Conservation (phyloP, 257 asterid species). For the Nicotiana attenuata region DNA sequence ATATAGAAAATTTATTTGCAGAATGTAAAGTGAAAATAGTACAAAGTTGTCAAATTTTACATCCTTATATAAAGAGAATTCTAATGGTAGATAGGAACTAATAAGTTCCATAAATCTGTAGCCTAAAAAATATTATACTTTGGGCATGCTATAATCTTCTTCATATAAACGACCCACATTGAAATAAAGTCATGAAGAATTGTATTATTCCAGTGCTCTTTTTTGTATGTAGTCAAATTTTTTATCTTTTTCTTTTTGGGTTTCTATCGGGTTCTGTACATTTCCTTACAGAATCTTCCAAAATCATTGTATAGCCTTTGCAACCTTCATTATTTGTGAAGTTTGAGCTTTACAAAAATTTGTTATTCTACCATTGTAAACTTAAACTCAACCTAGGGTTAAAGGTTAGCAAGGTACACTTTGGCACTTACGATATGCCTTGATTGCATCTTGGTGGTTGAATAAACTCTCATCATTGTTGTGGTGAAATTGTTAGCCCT, state of each 20-base stretch:
- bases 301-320: neutral
- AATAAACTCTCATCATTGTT: neutral
- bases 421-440: neutral
- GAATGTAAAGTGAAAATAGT: too few relatives aligned
- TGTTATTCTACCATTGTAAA: neutral
- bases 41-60: too few relatives aligned
- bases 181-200: neutral
- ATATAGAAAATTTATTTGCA: too few relatives aligned
- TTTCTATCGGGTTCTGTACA: neutral
- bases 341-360: neutral
- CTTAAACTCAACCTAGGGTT: neutral
- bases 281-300: neutral
- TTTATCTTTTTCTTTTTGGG: neutral
- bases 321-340: neutral
- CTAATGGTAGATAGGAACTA: too few relatives aligned
- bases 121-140: too few relatives aligned
- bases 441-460: neutral
- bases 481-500: neutral
- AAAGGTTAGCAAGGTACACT: neutral
- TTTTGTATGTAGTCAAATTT: neutral
- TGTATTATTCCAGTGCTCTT: neutral
- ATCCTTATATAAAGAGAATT: too few relatives aligned
- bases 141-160: too few relatives aligned
- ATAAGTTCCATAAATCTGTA: too few relatives aligned
- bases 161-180: too few relatives aligned